Base-by-base conservation (phyloP, 495 filamentous ascomycete species). In the Podospora bellae-mahoneyi region DNA sequence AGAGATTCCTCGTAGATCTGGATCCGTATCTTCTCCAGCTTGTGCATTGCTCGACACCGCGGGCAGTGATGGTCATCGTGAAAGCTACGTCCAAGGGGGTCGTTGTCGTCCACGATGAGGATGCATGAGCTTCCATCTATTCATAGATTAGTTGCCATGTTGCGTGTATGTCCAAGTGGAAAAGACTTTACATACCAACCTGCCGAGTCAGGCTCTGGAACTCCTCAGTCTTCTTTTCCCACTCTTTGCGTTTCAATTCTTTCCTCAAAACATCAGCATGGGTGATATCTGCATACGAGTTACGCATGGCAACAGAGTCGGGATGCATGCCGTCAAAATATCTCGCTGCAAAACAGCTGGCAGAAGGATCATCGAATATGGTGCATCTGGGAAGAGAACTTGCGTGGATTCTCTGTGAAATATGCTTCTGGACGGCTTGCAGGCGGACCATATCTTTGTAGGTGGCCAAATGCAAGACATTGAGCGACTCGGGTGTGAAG, bases 381-480 rank as follows among this genome's bases (percentile, higher is more conserved):
- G 73, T 84, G 26, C 69, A 72, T 15, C 68, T 65, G 0, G 54
- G 34, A 15, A 44, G 64, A 13, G 28, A 53, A 23, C 68, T 69
- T 0, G 64, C 5, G 1, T 3, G 66, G 65, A 74, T 74, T 56
- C 85, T 78, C 1, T 60, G n/a, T 0, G 68, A 53, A 32, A 90
- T 69, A 65, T 89, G 81, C 0, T 19, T 59, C 57, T 88, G 85
- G 18, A 89, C 78, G 0, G 64, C 26, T 15, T 80, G 78, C 1
- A 88, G 77, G 0, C 84, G 83, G 4, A 68, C 44, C 81, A 90
- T 82, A 23, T 83, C 79, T n/a, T 67, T 60, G 2, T 75, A 68
- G 0, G 64, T 65, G 5, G 81, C 69, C 0, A 87, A 69, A 5
- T 84, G 84, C 18, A 90, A 71, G 5, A 80, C 76, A 70, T 88